phyloP scores from a whole-genome alignment of 352 stramenopile species.

The Globisporangium spiculum region DNA sequence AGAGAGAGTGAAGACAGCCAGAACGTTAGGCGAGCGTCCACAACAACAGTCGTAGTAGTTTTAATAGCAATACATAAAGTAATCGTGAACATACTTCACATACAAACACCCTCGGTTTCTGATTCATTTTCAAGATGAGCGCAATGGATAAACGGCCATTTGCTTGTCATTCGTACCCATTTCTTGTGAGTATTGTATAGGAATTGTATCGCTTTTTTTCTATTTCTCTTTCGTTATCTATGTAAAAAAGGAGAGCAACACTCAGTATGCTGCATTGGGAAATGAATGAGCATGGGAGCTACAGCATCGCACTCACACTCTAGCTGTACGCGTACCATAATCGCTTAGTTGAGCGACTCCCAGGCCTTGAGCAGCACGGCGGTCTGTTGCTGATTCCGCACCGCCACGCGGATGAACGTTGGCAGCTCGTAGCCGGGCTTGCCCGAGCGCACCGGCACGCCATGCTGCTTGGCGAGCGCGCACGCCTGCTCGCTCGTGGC shows the following conservation, averaged over 20 bases:
- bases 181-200: not conserved
- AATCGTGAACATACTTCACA: not conserved
- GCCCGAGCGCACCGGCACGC: conserved; percentile 82
- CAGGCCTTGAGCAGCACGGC: conserved; percentile 73
- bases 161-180: not conserved
- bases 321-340: not conserved
- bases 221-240: conserved; percentile 1
- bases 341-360: conserved; percentile 47
- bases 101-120: not conserved
- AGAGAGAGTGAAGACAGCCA: conserved; percentile 31
- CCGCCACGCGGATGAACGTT: conserved; percentile 81
- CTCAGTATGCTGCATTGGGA: not conserved
- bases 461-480: conserved; percentile 73
- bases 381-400: conserved; percentile 71
- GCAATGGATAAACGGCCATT: too few relatives aligned
- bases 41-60: not conserved
- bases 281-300: not conserved
- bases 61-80: not conserved
- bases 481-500: conserved; percentile 55
- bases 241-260: not conserved
- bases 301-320: not conserved
- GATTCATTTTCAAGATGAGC: not conserved
- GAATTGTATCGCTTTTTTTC: not conserved
- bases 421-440: conserved; percentile 88
- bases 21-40: not conserved